Conservation (phyloP, 352 stramenopile genomes). For the Phytophthora multivora region DNA sequence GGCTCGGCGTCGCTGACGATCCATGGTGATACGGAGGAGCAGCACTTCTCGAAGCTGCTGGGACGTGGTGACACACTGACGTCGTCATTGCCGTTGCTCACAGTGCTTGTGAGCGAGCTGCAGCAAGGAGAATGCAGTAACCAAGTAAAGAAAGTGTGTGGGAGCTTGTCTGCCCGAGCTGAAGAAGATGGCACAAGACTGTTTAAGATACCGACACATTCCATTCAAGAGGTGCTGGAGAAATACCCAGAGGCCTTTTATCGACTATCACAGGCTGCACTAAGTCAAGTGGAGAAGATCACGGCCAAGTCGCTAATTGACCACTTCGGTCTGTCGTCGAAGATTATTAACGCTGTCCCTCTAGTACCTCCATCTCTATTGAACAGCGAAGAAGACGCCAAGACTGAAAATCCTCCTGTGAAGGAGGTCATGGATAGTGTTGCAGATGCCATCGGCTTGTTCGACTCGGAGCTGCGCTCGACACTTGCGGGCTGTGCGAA, state of each 20-base stretch:
- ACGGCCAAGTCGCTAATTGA: slow-evolving; percentile 79
- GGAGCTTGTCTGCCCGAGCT: slow-evolving; percentile 53
- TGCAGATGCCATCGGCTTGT: slow-evolving; percentile 53
- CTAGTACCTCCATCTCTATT: slow-evolving; percentile 39
- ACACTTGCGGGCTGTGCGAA: slow-evolving; percentile 39
- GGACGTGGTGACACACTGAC: slow-evolving; percentile 68
- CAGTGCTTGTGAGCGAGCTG: slow-evolving; percentile 51
- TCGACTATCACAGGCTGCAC: slow-evolving; percentile 66
- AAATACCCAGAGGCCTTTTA: slow-evolving; percentile 76
- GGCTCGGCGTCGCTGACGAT: slow-evolving; percentile 66
- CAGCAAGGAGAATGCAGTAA: slow-evolving; percentile 28
- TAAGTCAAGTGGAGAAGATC: slow-evolving; percentile 87
- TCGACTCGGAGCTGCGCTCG: slow-evolving; percentile 40
- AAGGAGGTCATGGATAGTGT: slow-evolving; percentile 41
- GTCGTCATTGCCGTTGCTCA: slow-evolving; percentile 74
- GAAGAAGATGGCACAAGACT: slow-evolving; percentile 56
- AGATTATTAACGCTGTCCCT: slow-evolving; percentile 43
- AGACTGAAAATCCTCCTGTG: slow-evolving; percentile 4
- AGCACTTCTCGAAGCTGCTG: slow-evolving; percentile 60
- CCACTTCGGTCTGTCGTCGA: slow-evolving; percentile 70
- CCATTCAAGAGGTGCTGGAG: slow-evolving; percentile 57
- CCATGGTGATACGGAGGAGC: slow-evolving; percentile 41
- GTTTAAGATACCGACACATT: slow-evolving; percentile 62
- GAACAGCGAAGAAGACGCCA: slow-evolving; percentile 12
- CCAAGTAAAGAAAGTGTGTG: slow-evolving; percentile 57